Base-by-base conservation (phyloP, 768 basidiomycete genomes). In the Mycena floridula region DNA sequence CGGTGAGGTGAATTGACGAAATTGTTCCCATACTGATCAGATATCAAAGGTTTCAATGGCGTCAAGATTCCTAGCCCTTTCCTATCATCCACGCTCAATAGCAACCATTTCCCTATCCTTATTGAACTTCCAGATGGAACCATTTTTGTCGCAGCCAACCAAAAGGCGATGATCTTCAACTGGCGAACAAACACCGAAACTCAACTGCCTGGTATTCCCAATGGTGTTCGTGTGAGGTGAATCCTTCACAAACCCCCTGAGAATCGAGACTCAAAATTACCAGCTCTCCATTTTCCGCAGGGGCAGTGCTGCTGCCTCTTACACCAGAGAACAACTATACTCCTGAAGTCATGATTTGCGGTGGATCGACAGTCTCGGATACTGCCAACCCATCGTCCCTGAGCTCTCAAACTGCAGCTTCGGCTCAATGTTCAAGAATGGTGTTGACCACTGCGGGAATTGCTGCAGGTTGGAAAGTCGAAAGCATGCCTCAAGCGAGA, bases 271-370 rank as follows among this genome's bases (percentile, higher is more conserved):
- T 24, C 18, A 35, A 7, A 15, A 18, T 35, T 52, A 7, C 36
- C 26, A 88, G 87, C 0, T 90, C 90, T 58, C 88, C 88, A 1
- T 85, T 89, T 83, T 67, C 85, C 21, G 89, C 82, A 30, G 81
- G 81, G 12, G 87, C 70, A 11, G 50, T 86, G n/a, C 68, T 91
- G 32, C 76, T 91, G 7, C 87, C 89, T 9, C 66, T 91, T 7
- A 72, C 73, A 4, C 77, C 79, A 2, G 67, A 73, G 8, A 79
- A 79, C 52, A 58, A 72, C 47, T 90, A 85, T 51, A 65, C 68
- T 5, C 75, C 89, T 0, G 84, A 87, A 52, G 63, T 91, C 35
- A 67, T 91, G 18, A 59, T 91, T 22, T 91, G 89, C 45, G 89
- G 89, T 8, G 89, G 89, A 9, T 87, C 89, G 1, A 63, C 67